Conservation (phyloP, 192 early-diverging fungal species). For the Backusella psychrophila region DNA sequence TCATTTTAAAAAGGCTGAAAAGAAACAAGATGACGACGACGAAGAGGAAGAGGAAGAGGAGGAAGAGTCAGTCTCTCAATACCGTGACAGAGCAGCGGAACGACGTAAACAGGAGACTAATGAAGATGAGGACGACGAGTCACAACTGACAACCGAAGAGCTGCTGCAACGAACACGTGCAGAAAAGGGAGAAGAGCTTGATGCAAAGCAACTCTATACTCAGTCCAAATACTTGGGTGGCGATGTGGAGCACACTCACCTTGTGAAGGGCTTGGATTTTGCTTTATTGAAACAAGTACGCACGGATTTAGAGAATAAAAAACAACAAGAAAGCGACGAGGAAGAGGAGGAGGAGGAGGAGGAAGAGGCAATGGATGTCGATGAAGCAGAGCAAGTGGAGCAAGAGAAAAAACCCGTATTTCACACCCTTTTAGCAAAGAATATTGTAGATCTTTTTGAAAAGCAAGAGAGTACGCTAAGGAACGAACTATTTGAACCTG, state of each 20-base stretch:
- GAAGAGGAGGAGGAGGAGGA: conserved; percentile 34
- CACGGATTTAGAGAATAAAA: conserved; percentile 46
- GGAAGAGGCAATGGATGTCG: conserved; percentile 40
- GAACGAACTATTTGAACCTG: conserved; percentile 75
- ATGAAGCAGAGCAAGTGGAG: background rate
- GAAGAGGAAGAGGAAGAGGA: conserved; percentile 9
- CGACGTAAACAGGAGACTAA: conserved; percentile 51
- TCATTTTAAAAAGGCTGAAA: conserved; percentile 12
- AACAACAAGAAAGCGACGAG: conserved; percentile 41
- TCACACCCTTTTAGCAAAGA: conserved; percentile 40
- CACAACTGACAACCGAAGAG: conserved; percentile 62
- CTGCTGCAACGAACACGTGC: conserved; percentile 47
- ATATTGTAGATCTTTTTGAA: conserved; percentile 47
- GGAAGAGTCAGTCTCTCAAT: conserved; percentile 37
- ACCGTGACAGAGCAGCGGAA: conserved; percentile 93
- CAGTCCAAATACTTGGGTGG: conserved; percentile 91
- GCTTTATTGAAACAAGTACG: conserved; percentile 74
- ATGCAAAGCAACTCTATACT: conserved; percentile 58
- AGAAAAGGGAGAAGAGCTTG: conserved; percentile 39
- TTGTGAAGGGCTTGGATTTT: conserved; percentile 93
- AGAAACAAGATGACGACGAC: conserved; percentile 17
- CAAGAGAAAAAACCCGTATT: conserved; percentile 30
- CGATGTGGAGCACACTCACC: conserved; percentile 81
- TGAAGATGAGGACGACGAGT: conserved; percentile 74
- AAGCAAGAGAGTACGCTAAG: conserved; percentile 33